Conservation (phyloP, 2,329 filamentous ascomycete species). For the Elsinoe fawcettii region DNA sequence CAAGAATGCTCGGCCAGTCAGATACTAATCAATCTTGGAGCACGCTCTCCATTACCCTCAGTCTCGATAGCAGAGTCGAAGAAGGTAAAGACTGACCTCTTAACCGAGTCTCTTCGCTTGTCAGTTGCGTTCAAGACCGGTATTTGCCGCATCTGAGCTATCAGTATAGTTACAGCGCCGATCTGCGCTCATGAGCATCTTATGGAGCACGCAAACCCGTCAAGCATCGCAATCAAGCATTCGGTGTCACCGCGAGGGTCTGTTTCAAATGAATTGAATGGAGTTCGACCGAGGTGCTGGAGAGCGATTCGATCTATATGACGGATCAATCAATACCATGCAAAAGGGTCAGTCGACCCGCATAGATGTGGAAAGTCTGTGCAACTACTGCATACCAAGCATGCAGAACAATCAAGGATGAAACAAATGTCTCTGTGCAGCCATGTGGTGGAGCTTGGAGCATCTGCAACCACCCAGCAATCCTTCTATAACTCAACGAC, state of each 20-base stretch:
- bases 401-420: neutral
- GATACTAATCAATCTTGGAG: neutral
- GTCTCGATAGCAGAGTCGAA: too few species aligned
- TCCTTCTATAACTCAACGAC: neutral
- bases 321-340: neutral
- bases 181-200: neutral
- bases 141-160: neutral
- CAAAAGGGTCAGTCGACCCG: neutral
- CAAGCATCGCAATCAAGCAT: neutral
- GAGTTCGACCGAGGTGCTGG: neutral
- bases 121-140: neutral
- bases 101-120: neutral
- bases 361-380: neutral
- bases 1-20: neutral
- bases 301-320: neutral
- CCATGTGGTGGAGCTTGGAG: neutral
- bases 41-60: neutral
- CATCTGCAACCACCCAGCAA: neutral
- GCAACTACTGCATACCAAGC: neutral
- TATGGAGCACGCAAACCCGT: neutral
- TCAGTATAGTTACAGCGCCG: neutral
- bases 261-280: neutral
- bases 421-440: constrained; percentile 2
- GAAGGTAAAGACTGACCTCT: too few species aligned
- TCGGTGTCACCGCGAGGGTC: neutral